A percentile compares a stretch with the other conserved stretches of the same genome.
phyloP scores from a whole-genome alignment of 352 stramenopile genomes.

The Phytophthora megakarya region DNA sequence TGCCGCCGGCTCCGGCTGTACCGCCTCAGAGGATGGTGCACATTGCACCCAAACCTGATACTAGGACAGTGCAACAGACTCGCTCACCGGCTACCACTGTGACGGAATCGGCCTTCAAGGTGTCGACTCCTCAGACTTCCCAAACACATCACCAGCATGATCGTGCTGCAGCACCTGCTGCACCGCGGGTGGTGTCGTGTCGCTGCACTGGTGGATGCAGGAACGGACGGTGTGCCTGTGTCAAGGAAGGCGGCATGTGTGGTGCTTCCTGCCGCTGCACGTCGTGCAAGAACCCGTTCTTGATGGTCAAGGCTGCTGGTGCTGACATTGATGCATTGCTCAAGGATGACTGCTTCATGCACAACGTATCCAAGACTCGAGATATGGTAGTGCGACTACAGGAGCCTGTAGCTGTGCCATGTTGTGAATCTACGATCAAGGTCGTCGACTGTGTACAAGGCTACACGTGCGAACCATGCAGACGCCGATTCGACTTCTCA shows the following conservation, averaged over 20 bases:
- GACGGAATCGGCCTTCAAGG: slow-evolving; percentile 22
- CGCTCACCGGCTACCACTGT: slow-evolving; percentile 14
- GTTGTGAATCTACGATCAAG: slow-evolving; percentile 59
- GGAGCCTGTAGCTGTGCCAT: slow-evolving; percentile 68
- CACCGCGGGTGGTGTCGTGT: slow-evolving; percentile 68
- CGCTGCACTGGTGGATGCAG: slow-evolving; percentile 81
- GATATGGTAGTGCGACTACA: slow-evolving; percentile 82
- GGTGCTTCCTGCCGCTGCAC: slow-evolving; percentile 77
- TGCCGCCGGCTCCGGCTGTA: slow-evolving; percentile 31
- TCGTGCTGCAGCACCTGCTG: slow-evolving; percentile 16
- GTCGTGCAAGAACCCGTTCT: slow-evolving; percentile 87
- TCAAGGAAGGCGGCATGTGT: slow-evolving; percentile 85
- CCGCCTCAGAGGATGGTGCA: slow-evolving; percentile 66
- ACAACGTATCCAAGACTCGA: slow-evolving; percentile 86
- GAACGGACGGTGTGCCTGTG: slow-evolving; percentile 81
- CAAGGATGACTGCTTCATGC: slow-evolving; percentile 85
- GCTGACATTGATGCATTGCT: slow-evolving; percentile 78
- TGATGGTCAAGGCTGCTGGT: slow-evolving; percentile 79
- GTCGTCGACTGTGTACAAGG: slow-evolving; percentile 81
- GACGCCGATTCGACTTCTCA: slow-evolving; percentile 71
- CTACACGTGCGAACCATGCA: slow-evolving; percentile 58
- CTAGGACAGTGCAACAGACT: slow-evolving; percentile 22
- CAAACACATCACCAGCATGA: slow-evolving; percentile 15
- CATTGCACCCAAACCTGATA: slow-evolving; percentile 76
- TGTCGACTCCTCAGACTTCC: neutral